phyloP scores from a whole-genome alignment of 257 asterid species.

The Ballota nigra region DNA sequence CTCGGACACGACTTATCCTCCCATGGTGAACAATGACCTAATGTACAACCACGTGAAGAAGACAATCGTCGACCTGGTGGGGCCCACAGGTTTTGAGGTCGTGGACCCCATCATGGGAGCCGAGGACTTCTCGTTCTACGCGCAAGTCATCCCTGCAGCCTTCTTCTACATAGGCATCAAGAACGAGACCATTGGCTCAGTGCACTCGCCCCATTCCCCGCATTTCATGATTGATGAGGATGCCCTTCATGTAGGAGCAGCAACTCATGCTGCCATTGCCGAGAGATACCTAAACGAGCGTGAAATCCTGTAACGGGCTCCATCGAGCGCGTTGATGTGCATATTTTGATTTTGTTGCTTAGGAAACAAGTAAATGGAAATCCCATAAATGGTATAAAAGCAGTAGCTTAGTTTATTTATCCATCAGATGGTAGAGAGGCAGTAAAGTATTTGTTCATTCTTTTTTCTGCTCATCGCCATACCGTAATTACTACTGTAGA shows the following conservation, averaged over 20 bases:
- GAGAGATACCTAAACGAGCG: constrained; percentile 68
- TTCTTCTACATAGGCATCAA: constrained; percentile 78
- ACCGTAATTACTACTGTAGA: background rate
- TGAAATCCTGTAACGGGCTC: constrained; percentile 5
- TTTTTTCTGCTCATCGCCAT: constrained; percentile 9
- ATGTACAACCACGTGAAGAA: constrained; percentile 60
- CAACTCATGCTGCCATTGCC: constrained; percentile 87
- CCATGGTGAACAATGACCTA: constrained; percentile 61
- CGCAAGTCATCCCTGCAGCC: constrained; percentile 74
- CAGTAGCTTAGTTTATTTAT: constrained; percentile 1
- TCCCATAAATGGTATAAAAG: background rate
- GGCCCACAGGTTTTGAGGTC: constrained; percentile 44
- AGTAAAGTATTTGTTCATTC: constrained; percentile 32
- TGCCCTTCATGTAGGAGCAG: constrained; percentile 79
- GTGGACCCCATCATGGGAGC: constrained; percentile 86
- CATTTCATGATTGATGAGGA: constrained; percentile 84
- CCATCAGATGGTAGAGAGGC: constrained; percentile 14
- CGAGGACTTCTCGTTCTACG: constrained; percentile 90
- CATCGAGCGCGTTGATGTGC: constrained; percentile 20
- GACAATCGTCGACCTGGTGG: constrained; percentile 46
- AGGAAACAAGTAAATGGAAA: constrained; percentile 12
- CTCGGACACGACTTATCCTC: constrained; percentile 66
- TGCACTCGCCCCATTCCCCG: constrained; percentile 71
- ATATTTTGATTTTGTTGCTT: constrained; percentile 14
- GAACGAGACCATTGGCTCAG: constrained; percentile 67